Percentiles rank a stretch among this genome's conserved stretches.
phyloP scores from a whole-genome alignment of 345 rosid genomes.

The Salix purpurea region DNA sequence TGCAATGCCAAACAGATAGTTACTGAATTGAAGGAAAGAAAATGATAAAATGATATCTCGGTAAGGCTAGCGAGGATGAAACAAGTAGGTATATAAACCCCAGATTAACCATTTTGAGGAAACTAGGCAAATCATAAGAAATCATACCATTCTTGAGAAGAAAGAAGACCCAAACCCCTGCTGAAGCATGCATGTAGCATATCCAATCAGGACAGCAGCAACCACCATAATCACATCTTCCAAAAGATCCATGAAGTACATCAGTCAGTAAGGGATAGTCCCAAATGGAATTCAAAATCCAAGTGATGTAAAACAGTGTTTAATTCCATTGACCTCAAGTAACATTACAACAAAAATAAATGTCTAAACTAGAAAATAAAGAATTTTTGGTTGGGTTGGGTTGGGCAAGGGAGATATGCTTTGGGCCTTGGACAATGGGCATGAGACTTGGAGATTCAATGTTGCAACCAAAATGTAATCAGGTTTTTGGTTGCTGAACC shows the following conservation, averaged over 20 bases:
- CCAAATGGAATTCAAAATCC: background rate
- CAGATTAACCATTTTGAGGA: background rate
- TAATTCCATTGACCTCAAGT: background rate
- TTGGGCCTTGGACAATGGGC: background rate
- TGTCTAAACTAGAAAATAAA: background rate
- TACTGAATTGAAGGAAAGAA: background rate
- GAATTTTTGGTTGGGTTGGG: background rate
- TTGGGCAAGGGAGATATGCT: background rate
- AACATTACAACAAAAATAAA: background rate
- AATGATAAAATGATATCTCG: background rate
- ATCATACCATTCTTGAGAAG: slow-evolving; percentile 47
- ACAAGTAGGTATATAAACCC: background rate
- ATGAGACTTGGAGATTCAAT: background rate
- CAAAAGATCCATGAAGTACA: background rate
- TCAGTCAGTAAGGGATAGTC: background rate
- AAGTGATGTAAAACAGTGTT: background rate
- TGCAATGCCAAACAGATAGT: background rate
- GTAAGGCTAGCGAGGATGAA: background rate
- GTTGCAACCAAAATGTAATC: background rate
- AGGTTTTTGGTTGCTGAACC: background rate
- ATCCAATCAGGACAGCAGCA: slow-evolving; percentile 74
- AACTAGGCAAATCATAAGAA: background rate
- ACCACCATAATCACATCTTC: slow-evolving; percentile 80
- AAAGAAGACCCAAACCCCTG: slow-evolving; percentile 68
- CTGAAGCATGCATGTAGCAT: slow-evolving; percentile 70